These are phyloP conservation scores for Xylaria sp. DNA, from an alignment of 2,329 filamentous ascomycete species.

Conservation along the genomic window DNA sequence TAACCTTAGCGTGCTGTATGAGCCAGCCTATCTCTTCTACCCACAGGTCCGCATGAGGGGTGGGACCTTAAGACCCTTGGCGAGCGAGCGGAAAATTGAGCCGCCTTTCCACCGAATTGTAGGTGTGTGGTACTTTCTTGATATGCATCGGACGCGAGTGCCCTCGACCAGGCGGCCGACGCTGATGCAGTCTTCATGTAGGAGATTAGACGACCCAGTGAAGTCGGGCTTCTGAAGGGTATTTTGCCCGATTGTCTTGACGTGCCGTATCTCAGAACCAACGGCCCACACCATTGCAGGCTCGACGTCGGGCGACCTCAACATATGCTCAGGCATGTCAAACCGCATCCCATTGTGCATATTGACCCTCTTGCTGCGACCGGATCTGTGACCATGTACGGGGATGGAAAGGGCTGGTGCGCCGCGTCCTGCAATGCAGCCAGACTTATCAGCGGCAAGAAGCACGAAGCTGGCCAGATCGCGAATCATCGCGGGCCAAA, in stretches of 20 bases:
- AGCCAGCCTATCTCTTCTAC: conserved; percentile 1
- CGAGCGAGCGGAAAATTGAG: conserved; percentile 22
- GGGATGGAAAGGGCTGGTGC: background rate
- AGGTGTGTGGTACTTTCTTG: conserved; percentile 10
- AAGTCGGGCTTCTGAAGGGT: conserved; percentile 5
- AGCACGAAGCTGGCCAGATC: background rate
- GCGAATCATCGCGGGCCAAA: conserved; percentile 21
- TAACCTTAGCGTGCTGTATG: background rate
- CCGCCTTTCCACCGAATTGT: conserved; percentile 23
- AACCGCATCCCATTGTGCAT: conserved; percentile 14
- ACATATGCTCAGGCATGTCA: conserved; percentile 17
- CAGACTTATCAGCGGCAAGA: conserved; percentile 1
- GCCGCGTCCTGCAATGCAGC: conserved; percentile 8
- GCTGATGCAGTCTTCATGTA: conserved; percentile 12
- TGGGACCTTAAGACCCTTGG: conserved; percentile 2
- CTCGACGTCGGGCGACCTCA: conserved; percentile 11
- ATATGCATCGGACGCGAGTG: conserved; percentile 10
- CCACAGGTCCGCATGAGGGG: conserved; percentile 5
- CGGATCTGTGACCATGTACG: conserved; percentile 9
- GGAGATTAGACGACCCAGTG: conserved; percentile 9
- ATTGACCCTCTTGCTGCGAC: conserved; percentile 11
- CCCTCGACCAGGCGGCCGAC: conserved; percentile 20
- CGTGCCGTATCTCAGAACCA: conserved; percentile 3
- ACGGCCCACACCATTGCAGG: conserved; percentile 1
- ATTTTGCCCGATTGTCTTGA: background rate